Percentiles rank a stretch among this genome's conserved stretches.
phyloP scores from a whole-genome alignment of 257 asterid species.

The Solanum pennellii region DNA sequence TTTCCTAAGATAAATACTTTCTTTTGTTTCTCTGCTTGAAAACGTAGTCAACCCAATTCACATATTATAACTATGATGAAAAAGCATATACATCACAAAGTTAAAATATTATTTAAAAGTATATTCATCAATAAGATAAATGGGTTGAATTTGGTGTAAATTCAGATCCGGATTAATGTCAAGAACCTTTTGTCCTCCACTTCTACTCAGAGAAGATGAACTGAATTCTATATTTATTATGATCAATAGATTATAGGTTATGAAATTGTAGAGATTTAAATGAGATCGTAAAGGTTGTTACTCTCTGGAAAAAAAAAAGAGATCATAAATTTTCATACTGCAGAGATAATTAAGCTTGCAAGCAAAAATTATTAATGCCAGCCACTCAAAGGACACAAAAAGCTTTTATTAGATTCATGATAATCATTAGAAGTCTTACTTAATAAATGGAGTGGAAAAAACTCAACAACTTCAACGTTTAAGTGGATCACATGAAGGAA shows the following conservation, averaged over 20 bases:
- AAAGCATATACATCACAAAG: neutral
- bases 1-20: slow-evolving; percentile 7
- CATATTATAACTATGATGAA: neutral
- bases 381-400: neutral
- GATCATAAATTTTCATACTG: neutral
- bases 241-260: neutral
- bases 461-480: slow-evolving; percentile 3
- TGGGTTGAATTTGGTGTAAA: neutral
- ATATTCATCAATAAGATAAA: neutral
- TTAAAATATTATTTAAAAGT: neutral
- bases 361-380: neutral
- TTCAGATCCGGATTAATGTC: neutral
- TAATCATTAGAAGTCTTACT: neutral
- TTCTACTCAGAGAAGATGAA: neutral
- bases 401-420: neutral
- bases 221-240: neutral
- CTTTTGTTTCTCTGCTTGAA: neutral
- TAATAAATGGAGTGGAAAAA: neutral
- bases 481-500: slow-evolving; percentile 40
- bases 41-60: neutral
- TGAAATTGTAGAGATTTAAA: neutral
- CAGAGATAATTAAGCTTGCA: neutral
- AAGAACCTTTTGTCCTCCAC: neutral
- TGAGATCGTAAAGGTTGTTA: neutral
- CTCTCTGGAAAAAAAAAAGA: neutral